Evolutionary conservation across 768 basidiomycete genomes (phyloP), one percentile per base, ranked within the genome.

Genomic region (Pleurotus platypus): DNA sequence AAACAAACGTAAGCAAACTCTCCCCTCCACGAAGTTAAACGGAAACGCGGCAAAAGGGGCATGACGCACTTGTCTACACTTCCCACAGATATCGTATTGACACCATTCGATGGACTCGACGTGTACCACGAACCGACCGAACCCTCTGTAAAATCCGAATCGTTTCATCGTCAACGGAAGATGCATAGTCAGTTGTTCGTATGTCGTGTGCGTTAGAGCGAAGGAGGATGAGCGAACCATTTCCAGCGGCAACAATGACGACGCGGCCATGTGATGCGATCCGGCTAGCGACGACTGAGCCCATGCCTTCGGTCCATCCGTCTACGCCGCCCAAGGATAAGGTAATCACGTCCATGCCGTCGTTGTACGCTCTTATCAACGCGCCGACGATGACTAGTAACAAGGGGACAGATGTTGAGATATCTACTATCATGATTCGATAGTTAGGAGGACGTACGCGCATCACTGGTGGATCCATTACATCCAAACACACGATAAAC

Each of bases 341-440:
- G 9, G 77, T 80, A 59, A 86, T 70, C 60, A 86, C 70, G 62
- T 85, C 78, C 61, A 74, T 69, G 2, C 72, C 75, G 8, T 83
- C 78, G 15, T 65, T 63, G 35, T 66, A 66, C 1, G 67, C 79
- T 15, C 60, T 67, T 1, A 76, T 64, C 9, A 78, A 59, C 0
- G 78, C 77, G 1, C 70, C 66, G 48, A 73, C 56, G 56, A 78
- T 71, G 46, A 76, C 76, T 72, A 56, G 16, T 13, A 20, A 16
- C 2, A 3, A n/a, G 49, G n/a, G 8, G 26, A 37, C 7, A 16
- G 20, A 40, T 30, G 24, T n/a, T n/a, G 40, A 11, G 16, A 7
- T 35, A 15, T 24, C 4, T 5, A 24, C 5, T 24, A 24, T 5
- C 24, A 5, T 24, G 24, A 24, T 24, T 24, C 5, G 24, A 5